A percentile compares a stretch with the other conserved stretches of the same genome.
Evolutionary conservation across 345 rosid species (phyloP).

Genomic region (Corymbia maculata): DNA sequence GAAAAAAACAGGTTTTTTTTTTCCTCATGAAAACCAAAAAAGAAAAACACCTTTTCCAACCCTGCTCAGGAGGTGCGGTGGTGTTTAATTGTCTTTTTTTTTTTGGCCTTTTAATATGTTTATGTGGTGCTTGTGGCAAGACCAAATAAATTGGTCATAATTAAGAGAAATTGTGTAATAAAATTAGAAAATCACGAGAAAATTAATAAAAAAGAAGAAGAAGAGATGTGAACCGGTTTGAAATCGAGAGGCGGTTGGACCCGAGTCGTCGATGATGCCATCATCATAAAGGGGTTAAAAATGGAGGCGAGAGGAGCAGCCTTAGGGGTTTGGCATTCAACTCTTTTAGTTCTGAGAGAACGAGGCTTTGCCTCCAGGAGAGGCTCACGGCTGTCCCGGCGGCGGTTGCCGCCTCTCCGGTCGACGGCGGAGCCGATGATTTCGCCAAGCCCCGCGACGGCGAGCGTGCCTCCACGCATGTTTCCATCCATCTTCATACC

Average conservation of each 20-base stretch:
- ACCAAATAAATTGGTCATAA: accelerated
- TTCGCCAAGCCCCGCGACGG: not conserved
- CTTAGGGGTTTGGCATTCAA: not conserved
- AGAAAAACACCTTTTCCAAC: too few relatives aligned
- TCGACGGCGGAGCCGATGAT: not conserved
- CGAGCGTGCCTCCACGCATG: not conserved
- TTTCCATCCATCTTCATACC: not conserved
- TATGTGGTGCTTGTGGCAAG: not conserved
- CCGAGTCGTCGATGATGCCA: not conserved
- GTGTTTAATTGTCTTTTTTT: not conserved
- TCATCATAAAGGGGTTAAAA: not conserved
- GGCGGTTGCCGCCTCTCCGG: not conserved
- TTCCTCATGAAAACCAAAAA: too few relatives aligned
- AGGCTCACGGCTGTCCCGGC: not conserved
- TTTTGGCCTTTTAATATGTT: accelerated
- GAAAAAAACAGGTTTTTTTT: too few relatives aligned
- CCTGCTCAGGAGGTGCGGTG: not conserved
- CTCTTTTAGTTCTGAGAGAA: not conserved
- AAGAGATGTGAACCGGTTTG: not conserved
- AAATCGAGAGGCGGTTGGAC: not conserved
- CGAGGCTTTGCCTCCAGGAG: not conserved
- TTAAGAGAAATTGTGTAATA: not conserved
- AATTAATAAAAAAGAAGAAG: too few relatives aligned
- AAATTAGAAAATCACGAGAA: not conserved
- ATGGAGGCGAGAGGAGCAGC: not conserved